These are phyloP conservation scores for Nakazawaea laoshanensis DNA, from an alignment of 805 yeast genomes.

Conservation along the genomic window DNA sequence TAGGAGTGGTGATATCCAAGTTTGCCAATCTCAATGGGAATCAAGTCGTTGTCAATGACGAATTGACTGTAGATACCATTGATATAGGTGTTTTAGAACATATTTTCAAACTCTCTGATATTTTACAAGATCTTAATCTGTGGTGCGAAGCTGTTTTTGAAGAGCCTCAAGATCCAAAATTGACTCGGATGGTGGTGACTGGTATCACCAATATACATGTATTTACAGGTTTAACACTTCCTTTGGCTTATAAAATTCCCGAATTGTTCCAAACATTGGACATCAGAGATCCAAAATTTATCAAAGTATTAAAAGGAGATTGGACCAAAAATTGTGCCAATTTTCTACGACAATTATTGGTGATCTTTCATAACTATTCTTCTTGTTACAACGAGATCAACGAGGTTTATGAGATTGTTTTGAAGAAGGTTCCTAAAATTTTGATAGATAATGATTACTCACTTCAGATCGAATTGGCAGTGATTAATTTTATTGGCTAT, in stretches of 20 bases:
- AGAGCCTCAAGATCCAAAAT: slow-evolving; percentile 1
- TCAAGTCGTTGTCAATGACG: slow-evolving; percentile 1
- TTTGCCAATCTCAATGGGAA: slow-evolving; percentile 3
- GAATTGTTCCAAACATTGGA: no score
- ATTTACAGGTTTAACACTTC: not conserved
- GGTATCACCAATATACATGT: slow-evolving; percentile 6
- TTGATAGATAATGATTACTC: not conserved
- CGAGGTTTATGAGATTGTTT: not conserved
- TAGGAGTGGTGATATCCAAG: slow-evolving; percentile 5
- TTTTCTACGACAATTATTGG: no score
- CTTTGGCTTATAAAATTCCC: not conserved
- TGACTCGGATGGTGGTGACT: not conserved
- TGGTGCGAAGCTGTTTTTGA: slow-evolving; percentile 10
- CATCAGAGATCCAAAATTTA: no score
- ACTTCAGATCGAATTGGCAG: not conserved
- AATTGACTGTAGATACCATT: not conserved
- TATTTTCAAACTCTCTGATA: not conserved
- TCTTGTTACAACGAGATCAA: no score
- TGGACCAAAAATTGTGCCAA: no score
- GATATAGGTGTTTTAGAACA: slow-evolving; percentile 3
- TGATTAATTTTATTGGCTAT: not conserved
- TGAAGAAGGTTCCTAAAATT: not conserved
- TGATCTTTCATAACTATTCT: no score
- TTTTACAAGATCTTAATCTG: not conserved
- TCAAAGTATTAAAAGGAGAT: no score